A percentile compares a stretch with the other conserved stretches of the same genome.
Evolutionary conservation across 495 filamentous ascomycete species (phyloP).

Genomic region (Tuber magnatum): DNA sequence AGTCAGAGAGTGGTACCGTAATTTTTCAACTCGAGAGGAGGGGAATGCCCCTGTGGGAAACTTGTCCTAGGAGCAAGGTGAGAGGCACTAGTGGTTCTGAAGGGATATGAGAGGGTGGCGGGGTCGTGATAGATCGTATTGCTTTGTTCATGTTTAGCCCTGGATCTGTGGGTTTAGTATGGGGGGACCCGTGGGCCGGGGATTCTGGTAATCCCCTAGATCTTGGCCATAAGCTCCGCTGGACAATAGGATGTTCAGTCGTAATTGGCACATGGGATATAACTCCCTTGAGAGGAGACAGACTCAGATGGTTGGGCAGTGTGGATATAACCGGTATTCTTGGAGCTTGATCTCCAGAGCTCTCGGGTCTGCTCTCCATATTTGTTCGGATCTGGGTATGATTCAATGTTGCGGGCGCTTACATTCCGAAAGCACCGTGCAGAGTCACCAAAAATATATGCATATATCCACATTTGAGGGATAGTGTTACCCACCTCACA

Average conservation of each 20-base stretch:
- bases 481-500: background rate
- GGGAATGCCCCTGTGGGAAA: background rate
- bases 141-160: background rate
- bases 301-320: no score
- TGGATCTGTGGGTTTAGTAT: background rate
- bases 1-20: no score
- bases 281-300: background rate
- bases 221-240: background rate
- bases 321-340: background rate
- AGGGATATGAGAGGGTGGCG: no score
- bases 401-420: background rate
- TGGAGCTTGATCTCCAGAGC: background rate
- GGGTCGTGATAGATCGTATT: background rate
- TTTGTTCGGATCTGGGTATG: background rate
- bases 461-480: background rate
- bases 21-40: no score
- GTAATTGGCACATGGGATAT: background rate
- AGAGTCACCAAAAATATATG: background rate
- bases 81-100: background rate
- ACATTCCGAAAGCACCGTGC: background rate
- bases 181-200: background rate
- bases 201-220: background rate
- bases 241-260: background rate
- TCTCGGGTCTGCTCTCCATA: background rate
- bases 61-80: background rate